A percentile compares a stretch with the other conserved stretches of the same genome.
These are phyloP conservation scores for Suhomyces choctaworum DNA, from an alignment of 1,139 yeast species.

Conservation along the genomic window DNA sequence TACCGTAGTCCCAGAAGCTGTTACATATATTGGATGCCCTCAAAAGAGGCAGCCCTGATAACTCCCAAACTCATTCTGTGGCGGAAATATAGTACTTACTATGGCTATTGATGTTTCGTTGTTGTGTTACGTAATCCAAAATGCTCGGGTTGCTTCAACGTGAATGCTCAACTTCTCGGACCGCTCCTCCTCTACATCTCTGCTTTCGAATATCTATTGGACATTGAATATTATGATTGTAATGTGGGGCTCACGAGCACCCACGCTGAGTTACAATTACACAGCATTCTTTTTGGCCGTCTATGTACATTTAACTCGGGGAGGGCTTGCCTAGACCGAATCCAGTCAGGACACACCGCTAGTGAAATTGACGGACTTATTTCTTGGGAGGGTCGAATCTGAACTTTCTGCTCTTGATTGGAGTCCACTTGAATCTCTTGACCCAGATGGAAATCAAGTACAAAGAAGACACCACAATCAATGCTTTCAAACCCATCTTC, in stretches of 20 bases:
- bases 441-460: conserved; percentile 87
- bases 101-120: no score
- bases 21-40: no score
- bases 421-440: conserved; percentile 98
- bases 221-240: conserved; percentile 9
- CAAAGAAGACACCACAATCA: conserved; percentile 75
- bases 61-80: no score
- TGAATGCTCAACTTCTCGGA: no score
- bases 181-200: not conserved
- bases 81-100: no score
- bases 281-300: conserved; percentile 10
- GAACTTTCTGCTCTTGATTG: conserved; percentile 93
- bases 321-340: no score
- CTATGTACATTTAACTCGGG: conserved; percentile 11
- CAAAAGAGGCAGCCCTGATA: no score
- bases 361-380: conserved; percentile 30
- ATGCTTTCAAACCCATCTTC: conserved; percentile 93
- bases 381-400: conserved; percentile 89
- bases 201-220: conserved; percentile 6
- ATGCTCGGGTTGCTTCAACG: no score
- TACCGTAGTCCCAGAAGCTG: no score
- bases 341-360: no score
- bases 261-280: conserved; percentile 7
- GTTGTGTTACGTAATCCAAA: not conserved
- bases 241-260: conserved; percentile 1